Conservation (phyloP, 768 basidiomycete genomes). For the Dictyophora rubrovolvata region DNA sequence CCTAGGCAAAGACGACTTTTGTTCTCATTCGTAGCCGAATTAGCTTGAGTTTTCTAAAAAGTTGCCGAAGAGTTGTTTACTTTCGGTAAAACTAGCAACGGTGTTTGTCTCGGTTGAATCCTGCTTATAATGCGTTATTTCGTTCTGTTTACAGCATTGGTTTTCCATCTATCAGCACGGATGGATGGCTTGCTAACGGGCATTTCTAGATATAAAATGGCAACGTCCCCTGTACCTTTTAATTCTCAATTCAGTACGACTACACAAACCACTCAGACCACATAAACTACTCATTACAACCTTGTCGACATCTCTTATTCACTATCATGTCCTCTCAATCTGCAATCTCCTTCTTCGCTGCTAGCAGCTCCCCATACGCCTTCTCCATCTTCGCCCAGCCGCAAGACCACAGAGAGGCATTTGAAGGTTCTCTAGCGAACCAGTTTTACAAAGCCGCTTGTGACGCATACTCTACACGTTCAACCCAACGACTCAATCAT, state of each 20-base stretch:
- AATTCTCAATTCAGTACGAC: not conserved
- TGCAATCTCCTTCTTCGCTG: not conserved
- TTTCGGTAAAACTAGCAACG: not conserved
- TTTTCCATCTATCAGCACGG: not conserved
- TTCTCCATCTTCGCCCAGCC: slow-evolving; percentile 2
- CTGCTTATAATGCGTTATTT: not conserved
- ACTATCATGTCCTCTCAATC: slow-evolving; percentile 3
- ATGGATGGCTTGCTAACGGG: not conserved
- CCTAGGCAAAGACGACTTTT: not conserved
- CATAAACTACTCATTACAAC: not conserved
- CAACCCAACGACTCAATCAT: not conserved
- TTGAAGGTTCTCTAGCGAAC: not conserved
- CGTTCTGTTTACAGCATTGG: not conserved
- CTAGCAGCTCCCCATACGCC: not conserved
- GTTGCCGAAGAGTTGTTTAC: too few species aligned
- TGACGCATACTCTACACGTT: not conserved
- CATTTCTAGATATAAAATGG: not conserved
- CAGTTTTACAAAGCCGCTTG: not conserved
- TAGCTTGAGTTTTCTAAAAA: too few species aligned
- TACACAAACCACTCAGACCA: not conserved
- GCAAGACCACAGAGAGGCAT: slow-evolving; percentile 5
- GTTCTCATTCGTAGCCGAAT: not conserved
- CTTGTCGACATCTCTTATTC: not conserved
- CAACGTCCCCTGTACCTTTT: not conserved
- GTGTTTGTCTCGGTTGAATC: not conserved